Percentiles rank a stretch among this genome's conserved stretches.
phyloP scores from a whole-genome alignment of 148 eudicot species.

The Spergularia marina region DNA sequence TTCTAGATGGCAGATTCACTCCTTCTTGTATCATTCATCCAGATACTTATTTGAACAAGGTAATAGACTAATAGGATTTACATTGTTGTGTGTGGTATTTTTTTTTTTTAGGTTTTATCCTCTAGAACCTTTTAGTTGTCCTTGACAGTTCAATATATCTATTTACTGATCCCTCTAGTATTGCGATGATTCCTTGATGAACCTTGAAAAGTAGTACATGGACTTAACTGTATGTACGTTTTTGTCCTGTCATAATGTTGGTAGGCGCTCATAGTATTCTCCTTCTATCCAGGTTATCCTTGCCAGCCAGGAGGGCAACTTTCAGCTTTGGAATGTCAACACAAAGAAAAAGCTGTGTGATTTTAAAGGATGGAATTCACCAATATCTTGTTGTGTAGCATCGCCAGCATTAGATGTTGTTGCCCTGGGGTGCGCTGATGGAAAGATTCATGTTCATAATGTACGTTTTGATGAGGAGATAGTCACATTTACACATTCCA shows the following conservation, averaged over 20 bases:
- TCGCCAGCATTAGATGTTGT: slow-evolving; percentile 99
- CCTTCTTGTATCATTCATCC: slow-evolving; percentile 94
- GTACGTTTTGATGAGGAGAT: slow-evolving; percentile 85
- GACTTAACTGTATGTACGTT: background rate
- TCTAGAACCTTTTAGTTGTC: background rate
- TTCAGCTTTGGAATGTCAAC: slow-evolving; percentile 94
- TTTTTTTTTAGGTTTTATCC: background rate
- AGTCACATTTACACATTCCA: slow-evolving; percentile 71
- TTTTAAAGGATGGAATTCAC: slow-evolving; percentile 82
- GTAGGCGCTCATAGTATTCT: slow-evolving; percentile 18
- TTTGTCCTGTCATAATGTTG: background rate
- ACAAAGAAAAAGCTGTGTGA: slow-evolving; percentile 75
- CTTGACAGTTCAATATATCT: background rate
- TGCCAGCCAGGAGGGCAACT: slow-evolving; percentile 81
- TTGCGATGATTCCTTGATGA: background rate
- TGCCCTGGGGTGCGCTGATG: slow-evolving; percentile 95
- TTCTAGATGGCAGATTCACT: slow-evolving; percentile 52
- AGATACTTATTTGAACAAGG: slow-evolving; percentile 96
- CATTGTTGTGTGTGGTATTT: background rate
- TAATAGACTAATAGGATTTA: slow-evolving; percentile 12
- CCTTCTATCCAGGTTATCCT: slow-evolving; percentile 58
- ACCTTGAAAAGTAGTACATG: slow-evolving; percentile 12
- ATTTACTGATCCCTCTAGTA: background rate
- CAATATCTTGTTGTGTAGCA: slow-evolving; percentile 71
- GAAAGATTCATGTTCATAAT: slow-evolving; percentile 93